A percentile compares a stretch with the other conserved stretches of the same genome.
These are phyloP conservation scores for Paramyrothecium sp. DNA, from an alignment of 2,329 filamentous ascomycete genomes.

Conservation along the genomic window DNA sequence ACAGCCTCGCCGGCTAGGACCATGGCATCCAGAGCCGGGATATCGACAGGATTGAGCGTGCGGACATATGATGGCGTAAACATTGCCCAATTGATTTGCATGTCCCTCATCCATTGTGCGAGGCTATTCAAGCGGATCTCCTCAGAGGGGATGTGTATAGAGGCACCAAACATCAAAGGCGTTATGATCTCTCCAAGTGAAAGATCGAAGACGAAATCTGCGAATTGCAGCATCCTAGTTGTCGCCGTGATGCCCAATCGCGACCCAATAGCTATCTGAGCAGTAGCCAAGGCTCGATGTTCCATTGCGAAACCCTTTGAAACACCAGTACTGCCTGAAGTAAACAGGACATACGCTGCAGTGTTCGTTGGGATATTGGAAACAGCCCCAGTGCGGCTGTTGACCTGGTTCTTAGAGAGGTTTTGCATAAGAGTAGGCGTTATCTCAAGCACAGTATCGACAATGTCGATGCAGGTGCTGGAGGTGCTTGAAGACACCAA, in stretches of 20 bases:
- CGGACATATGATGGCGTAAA: slow-evolving; percentile 18
- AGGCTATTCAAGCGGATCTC: slow-evolving; percentile 14
- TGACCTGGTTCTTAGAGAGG: background rate
- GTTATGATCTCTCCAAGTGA: slow-evolving; percentile 9
- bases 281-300: slow-evolving; percentile 7
- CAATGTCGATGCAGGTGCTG: background rate
- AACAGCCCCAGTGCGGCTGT: background rate
- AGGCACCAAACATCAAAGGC: slow-evolving; percentile 11
- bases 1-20: slow-evolving; percentile 17
- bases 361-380: background rate
- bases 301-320: slow-evolving; percentile 16
- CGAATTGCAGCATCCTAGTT: slow-evolving; percentile 8
- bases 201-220: slow-evolving; percentile 11
- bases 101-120: slow-evolving; percentile 9
- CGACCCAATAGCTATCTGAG: background rate
- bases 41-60: slow-evolving; percentile 10
- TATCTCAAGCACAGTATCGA: background rate
- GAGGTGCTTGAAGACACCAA: background rate
- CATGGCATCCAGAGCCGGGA: slow-evolving; percentile 8
- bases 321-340: slow-evolving; percentile 12
- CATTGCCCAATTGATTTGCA: slow-evolving; percentile 16
- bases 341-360: slow-evolving; percentile 12
- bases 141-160: slow-evolving; percentile 19
- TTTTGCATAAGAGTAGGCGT: background rate
- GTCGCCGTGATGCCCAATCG: background rate